These are phyloP conservation scores for Talaromyces thailandensis DNA, from an alignment of 495 filamentous ascomycete species.

Conservation along the genomic window DNA sequence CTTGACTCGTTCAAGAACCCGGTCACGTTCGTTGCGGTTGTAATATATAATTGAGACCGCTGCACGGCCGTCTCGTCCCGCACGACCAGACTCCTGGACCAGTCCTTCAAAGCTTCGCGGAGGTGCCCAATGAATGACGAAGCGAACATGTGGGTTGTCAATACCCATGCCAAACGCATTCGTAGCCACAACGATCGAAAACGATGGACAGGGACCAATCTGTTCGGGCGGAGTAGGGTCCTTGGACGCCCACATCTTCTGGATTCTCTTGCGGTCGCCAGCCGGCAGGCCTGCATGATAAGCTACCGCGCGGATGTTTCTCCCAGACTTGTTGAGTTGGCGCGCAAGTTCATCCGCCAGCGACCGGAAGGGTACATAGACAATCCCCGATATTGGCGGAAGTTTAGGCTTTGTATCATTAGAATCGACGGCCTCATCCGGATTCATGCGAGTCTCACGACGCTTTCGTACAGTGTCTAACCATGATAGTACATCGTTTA, in stretches of 20 bases:
- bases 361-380: conserved; percentile 75
- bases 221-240: conserved; percentile 21
- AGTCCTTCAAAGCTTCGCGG: conserved; percentile 91
- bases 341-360: conserved; percentile 59
- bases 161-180: conserved; percentile 98
- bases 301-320: conserved; percentile 34
- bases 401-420: conserved; percentile 31
- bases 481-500: conserved; percentile 52
- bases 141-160: conserved; percentile 86
- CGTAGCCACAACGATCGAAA: conserved; percentile 88
- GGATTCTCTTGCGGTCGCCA: conserved; percentile 34
- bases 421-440: neutral
- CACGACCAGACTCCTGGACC: conserved; percentile 91
- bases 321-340: conserved; percentile 18
- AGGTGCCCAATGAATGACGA: conserved; percentile 88
- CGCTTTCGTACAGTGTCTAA: conserved; percentile 16
- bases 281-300: conserved; percentile 42
- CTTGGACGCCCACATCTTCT: conserved; percentile 66
- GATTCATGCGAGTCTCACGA: neutral
- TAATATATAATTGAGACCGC: conserved; percentile 84
- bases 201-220: conserved; percentile 33
- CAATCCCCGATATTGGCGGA: conserved; percentile 70
- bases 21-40: conserved; percentile 70
- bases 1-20: conserved; percentile 46
- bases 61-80: conserved; percentile 81